These are phyloP conservation scores for Neocucurbitaria cava DNA, from an alignment of 2,329 filamentous ascomycete species.

Conservation along the genomic window DNA sequence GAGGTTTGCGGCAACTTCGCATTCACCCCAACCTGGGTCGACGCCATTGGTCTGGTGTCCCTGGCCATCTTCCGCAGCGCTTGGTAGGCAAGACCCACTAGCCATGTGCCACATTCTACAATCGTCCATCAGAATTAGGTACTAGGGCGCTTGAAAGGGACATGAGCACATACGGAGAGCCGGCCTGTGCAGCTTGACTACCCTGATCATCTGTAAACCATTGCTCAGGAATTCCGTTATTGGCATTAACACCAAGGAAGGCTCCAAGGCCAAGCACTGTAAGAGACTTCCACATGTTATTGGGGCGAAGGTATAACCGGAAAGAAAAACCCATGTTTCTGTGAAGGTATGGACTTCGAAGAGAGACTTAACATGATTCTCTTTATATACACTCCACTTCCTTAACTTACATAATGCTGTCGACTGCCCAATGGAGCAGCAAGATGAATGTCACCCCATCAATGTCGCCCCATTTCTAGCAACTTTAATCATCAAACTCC, in stretches of 20 bases:
- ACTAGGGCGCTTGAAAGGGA: neutral
- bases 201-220: neutral
- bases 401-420: too few species aligned
- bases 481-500: too few species aligned
- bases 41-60: neutral
- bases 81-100: neutral
- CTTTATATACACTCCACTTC: too few species aligned
- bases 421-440: too few species aligned
- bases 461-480: too few species aligned
- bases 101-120: neutral
- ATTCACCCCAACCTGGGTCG: neutral
- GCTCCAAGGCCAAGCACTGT: neutral
- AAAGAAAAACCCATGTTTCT: too few species aligned
- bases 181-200: neutral
- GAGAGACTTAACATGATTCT: too few species aligned
- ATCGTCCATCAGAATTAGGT: neutral
- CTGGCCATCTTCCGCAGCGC: neutral
- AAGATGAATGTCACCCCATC: too few species aligned
- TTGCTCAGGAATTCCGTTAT: neutral
- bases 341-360: too few species aligned
- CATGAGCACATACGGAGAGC: neutral
- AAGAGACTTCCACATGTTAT: too few species aligned
- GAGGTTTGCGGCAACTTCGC: neutral
- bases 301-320: too few species aligned
- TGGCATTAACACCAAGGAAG: neutral